Conservation (phyloP, 441 rosid species). For the Euphorbia corollata region DNA sequence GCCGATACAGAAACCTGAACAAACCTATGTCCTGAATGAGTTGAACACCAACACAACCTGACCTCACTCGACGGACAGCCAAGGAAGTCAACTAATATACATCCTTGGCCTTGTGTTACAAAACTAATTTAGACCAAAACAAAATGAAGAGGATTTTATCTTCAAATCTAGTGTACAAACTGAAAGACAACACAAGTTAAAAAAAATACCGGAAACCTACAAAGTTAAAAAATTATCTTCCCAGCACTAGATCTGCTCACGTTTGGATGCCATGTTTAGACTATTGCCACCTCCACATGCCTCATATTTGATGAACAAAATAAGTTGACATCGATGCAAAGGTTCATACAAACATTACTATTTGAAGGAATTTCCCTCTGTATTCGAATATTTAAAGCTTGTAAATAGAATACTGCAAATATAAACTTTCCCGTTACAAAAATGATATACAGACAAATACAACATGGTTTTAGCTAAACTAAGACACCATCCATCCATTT, state of each 20-base stretch:
- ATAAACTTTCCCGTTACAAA: neutral
- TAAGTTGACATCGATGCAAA: neutral
- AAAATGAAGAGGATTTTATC: neutral
- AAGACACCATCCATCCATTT: too few relatives aligned
- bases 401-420: neutral
- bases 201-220: too few relatives aligned
- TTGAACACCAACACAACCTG: too few relatives aligned
- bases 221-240: neutral
- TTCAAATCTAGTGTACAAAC: neutral
- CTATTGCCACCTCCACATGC: slow-evolving; percentile 1
- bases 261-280: neutral
- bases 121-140: neutral
- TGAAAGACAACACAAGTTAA: neutral
- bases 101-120: too few relatives aligned
- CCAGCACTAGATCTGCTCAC: neutral
- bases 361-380: too few relatives aligned
- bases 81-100: too few relatives aligned
- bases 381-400: too few relatives aligned
- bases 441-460: neutral
- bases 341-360: neutral
- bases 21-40: too few relatives aligned
- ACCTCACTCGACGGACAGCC: too few relatives aligned
- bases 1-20: too few relatives aligned
- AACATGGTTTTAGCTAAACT: neutral
- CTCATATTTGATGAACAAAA: neutral